Conservation (phyloP, 225 moss, liverwort and hornwort genomes). For the Bryoerythrophyllum caledonicum region DNA sequence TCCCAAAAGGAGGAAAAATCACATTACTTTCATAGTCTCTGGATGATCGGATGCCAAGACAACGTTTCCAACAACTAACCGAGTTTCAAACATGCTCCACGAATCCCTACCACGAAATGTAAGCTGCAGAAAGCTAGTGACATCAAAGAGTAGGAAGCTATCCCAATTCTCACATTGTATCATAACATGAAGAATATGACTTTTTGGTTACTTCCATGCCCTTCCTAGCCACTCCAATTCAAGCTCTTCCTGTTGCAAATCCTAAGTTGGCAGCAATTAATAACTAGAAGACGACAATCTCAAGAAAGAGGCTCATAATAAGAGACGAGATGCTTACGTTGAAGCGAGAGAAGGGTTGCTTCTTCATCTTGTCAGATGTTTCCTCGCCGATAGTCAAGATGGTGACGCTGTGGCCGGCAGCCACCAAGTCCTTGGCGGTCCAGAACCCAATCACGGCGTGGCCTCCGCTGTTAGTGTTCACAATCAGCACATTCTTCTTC, state of each 20-base stretch:
- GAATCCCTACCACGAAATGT: not conserved
- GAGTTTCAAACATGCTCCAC: not conserved
- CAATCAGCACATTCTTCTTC: conserved; percentile 83
- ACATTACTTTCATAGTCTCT: not conserved
- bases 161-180: not conserved
- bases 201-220: not conserved
- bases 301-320: not conserved
- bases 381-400: conserved; percentile 90
- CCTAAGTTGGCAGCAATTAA: not conserved
- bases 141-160: not conserved
- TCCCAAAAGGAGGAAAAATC: not conserved
- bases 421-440: conserved; percentile 85
- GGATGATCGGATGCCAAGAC: not conserved
- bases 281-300: not conserved
- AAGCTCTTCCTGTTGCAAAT: not conserved
- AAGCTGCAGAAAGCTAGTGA: not conserved
- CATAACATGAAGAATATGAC: not conserved
- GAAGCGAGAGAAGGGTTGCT: conserved; percentile 85
- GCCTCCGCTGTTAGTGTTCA: conserved; percentile 95
- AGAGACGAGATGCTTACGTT: conserved; percentile 41
- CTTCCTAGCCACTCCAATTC: not conserved
- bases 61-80: not conserved
- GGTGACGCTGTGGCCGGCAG: conserved; percentile 77
- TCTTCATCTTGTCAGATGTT: conserved; percentile 92
- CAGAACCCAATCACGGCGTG: conserved; percentile 97